Evolutionary conservation across 768 basidiomycete genomes (phyloP), one percentile per base, ranked within the genome.

Genomic region (Thelephora aurantiotincta): DNA sequence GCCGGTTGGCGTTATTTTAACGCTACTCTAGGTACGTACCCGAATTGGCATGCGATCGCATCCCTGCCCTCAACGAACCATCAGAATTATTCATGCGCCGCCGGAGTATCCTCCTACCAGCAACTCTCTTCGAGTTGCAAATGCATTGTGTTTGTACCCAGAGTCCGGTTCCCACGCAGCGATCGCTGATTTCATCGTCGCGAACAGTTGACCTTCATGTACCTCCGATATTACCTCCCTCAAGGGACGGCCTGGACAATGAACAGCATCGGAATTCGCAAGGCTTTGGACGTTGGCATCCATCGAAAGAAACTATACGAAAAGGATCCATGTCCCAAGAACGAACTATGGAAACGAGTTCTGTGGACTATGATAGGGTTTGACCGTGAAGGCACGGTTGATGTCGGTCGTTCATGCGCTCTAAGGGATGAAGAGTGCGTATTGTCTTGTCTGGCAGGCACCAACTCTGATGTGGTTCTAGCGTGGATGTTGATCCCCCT

Each of bases 371-470:
- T 85, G 5, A 67, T 80, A 11, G 65, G 72, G 5, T 69, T 75
- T 45, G 82, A 85, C 52, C 73, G 79, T 35, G 58, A 77, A 33
- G 67, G 67, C 16, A 75, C 75, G 43, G 69, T 70, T 33, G 59
- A 60, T 22, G 59, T 80, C 35, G 82, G 82, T 13, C 65, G 82
- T 22, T 65, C 76, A 12, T 75, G 72, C 49, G 68, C 69, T 33
- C 58, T 75, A 33, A 70, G 70, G 22, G 78, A 82, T 57, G 82
- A 82, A 65, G 82, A 84, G 81, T 84, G 51, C 63, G 58, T 50
- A 9, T 33, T 20, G 13, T 35, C 3, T 14, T 18, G 12, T 12
- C 3, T 13, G 13, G 18, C 14, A 46, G 20, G 16, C 2, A 41
- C 50, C 64, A 60, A 54, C 57, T 20, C 20, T 33, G n/a, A 46